Base-by-base conservation (phyloP, 306 rosid species). In the Vachellia pachyceras region DNA sequence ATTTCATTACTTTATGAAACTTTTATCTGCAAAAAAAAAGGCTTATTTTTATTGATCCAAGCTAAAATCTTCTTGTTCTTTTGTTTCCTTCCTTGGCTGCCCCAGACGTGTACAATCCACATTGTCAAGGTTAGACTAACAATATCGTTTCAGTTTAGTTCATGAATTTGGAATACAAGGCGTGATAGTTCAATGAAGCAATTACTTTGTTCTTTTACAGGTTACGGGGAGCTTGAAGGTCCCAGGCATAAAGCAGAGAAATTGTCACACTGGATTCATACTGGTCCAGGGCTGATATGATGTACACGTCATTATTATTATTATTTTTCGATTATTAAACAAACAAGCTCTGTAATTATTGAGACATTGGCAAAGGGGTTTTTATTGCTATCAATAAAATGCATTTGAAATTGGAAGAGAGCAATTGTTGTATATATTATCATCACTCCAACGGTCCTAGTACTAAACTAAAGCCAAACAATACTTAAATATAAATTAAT, bases 21-120 rank as follows among this genome's bases (percentile, higher is more conserved):
- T 46, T 37, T 61, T 65, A 29, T 14, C 10, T 49, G 33, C n/a
- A 52, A 60, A 54, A n/a, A n/a, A n/a, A 57, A 55, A 1, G n/a
- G 37, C 33, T 72, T 1, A 15, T 80, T 10, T 39, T 47, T 29
- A 22, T 44, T 82, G 47, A 79, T 72, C 29, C 68, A 63, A 61
- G 5, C 89, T 90, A 71, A 88, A 78, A 33, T 77, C 7, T 40
- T 60, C 44, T 4, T 58, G 79, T 50, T 83, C 5, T 78, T 35
- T 55, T 15, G 3, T 84, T 68, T 17, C 57, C 17, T 73, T 81
- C 73, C 69, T 83, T 70, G 85, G 92, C 89, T 87, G 94, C 82
- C 76, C 83, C 20, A 92, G 81, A 71, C 91, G 97, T 67, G 76
- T 97, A 61, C 88, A 85, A 64, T 86, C 95, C 47, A 80, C 83